Evolutionary conservation across 2,329 filamentous ascomycete genomes (phyloP), one percentile per base, ranked within the genome.

Genomic region (Fusarium algeriense): DNA sequence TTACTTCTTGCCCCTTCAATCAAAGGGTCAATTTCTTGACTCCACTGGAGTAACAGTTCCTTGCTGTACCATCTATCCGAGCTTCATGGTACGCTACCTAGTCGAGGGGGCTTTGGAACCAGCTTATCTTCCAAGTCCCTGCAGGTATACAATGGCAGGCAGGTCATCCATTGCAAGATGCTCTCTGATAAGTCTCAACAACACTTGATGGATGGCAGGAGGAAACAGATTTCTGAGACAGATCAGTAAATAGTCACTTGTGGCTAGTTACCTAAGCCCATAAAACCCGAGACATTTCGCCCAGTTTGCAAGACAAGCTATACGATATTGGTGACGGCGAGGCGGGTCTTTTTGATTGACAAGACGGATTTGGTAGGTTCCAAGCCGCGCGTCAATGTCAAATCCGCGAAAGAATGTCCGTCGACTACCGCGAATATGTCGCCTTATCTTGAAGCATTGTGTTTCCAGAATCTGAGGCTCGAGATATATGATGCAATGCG

Each of bases 281-380:
- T 23, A 52, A 55, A 63, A 38, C 34, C 63, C 26, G 56, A 67
- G 55, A 56, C 63, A 71, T 58, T 41, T 48, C 19, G 34, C 55
- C 48, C 41, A 43, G 63, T 54, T 58, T 46, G 34, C 43, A 45
- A 56, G 43, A 45, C 35, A 46, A 32, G 45, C 38, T 67, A 57
- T 40, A 46, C 34, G 45, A 34, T 45, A n/a, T 38, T n/a, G 19
- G 34, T 28, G 46, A 67, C 35, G 46, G 26, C 46, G 40, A n/a
- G 40, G 67, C 46, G 55, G 41, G 38, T 38, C 26, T 15, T 60
- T 34, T 32, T 20, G n/a, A 5, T 23, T 14, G 23, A 53, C 13
- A 20, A 20, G 41, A 59, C 40, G 40, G 41, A 70, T 66, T 38
- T 26, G 13, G 45, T 11, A n/a, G 30, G 30, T 14, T 26, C 40